phyloP scores from a whole-genome alignment of 176 grass and related monocot genomes.

The Carex myosuroides region DNA sequence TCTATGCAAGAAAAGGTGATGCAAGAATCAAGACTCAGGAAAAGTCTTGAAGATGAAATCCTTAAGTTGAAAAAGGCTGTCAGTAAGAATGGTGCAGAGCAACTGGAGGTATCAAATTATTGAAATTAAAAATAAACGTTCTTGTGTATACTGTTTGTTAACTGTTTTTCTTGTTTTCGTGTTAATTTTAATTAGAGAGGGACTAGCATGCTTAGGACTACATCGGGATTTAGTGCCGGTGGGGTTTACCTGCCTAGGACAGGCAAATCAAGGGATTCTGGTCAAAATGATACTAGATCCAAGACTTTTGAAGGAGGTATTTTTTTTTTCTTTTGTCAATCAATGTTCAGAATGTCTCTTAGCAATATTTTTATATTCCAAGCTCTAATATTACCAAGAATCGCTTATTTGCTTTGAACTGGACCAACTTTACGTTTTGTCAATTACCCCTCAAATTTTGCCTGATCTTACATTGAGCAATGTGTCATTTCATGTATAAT shows the following conservation, averaged over 20 bases:
- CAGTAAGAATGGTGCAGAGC: conserved; percentile 36
- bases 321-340: conserved; percentile 17
- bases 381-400: neutral
- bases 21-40: conserved; percentile 43
- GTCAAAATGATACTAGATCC: conserved; percentile 58
- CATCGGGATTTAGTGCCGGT: conserved; percentile 36
- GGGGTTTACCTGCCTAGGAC: conserved; percentile 35
- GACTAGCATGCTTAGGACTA: conserved; percentile 51
- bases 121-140: conserved; percentile 8
- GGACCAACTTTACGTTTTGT: neutral
- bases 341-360: neutral
- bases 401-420: neutral
- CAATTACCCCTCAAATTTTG: neutral
- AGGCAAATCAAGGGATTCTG: conserved; percentile 61
- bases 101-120: conserved; percentile 45
- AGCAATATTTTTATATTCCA: neutral
- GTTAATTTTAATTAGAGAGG: conserved; percentile 30
- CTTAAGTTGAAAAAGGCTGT: conserved; percentile 43
- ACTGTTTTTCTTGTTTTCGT: conserved; percentile 16
- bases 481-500: neutral
- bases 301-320: conserved; percentile 97
- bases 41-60: conserved; percentile 70
- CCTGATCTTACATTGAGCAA: neutral
- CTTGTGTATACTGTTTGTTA: neutral
- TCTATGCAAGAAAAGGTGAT: conserved; percentile 53